Percentiles rank a stretch among this genome's conserved stretches.
These are phyloP conservation scores for Cladosporium austrohemisphaericum DNA, from an alignment of 2,329 filamentous ascomycete species.

Conservation along the genomic window DNA sequence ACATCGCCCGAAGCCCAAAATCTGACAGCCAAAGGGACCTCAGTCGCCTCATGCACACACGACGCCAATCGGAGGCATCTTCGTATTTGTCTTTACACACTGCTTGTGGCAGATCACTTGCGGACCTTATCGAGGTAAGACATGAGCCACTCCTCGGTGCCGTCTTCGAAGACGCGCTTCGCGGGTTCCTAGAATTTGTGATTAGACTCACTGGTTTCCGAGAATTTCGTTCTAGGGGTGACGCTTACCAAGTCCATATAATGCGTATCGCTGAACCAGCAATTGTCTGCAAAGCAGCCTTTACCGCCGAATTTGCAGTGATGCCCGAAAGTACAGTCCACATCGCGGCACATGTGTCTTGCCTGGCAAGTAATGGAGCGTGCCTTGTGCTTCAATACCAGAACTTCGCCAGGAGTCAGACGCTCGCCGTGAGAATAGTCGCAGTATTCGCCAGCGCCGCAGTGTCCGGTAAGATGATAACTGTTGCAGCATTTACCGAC, in stretches of 20 bases:
- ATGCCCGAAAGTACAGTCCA: slow-evolving; percentile 43
- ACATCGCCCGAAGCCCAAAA: background rate
- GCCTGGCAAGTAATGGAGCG: slow-evolving; percentile 38
- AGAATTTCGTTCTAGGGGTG: background rate
- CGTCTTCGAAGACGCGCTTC: slow-evolving; percentile 29
- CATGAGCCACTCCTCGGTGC: slow-evolving; percentile 28
- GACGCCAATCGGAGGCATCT: too few relatives aligned
- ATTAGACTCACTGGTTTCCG: background rate
- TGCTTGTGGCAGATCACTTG: slow-evolving; percentile 1
- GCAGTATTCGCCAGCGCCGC: slow-evolving; percentile 40
- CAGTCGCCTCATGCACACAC: too few relatives aligned
- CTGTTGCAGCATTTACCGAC: slow-evolving; percentile 37
- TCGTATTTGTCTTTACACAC: background rate
- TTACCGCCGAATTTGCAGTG: slow-evolving; percentile 36
- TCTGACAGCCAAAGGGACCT: background rate
- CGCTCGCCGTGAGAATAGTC: slow-evolving; percentile 41
- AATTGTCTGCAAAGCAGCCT: slow-evolving; percentile 37
- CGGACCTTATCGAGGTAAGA: slow-evolving; percentile 24
- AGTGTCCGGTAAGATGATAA: slow-evolving; percentile 37
- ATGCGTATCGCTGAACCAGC: slow-evolving; percentile 39
- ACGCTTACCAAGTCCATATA: slow-evolving; percentile 36
- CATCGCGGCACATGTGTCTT: slow-evolving; percentile 36
- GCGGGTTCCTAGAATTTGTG: slow-evolving; percentile 25
- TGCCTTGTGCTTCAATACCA: slow-evolving; percentile 42
- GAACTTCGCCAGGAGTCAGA: slow-evolving; percentile 35